Percentiles rank a stretch among this genome's conserved stretches.
These are phyloP conservation scores for Solanum megistacrolobum DNA, from an alignment of 257 asterid genomes.

Conservation along the genomic window DNA sequence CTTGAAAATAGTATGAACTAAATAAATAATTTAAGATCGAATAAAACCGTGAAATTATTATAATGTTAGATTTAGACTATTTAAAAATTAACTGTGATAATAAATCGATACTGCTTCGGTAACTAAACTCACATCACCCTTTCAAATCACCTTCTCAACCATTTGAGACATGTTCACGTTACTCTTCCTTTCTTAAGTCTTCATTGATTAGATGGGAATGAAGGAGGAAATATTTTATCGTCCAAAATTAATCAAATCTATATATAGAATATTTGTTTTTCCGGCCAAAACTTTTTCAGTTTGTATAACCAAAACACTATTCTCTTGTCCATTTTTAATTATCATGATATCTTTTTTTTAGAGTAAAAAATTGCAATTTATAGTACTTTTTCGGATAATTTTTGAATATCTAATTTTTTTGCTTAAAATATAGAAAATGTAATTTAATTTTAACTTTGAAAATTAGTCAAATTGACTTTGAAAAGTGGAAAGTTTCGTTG, in stretches of 20 bases:
- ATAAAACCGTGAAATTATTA: background rate
- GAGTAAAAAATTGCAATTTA: too few species aligned
- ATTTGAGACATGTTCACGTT: background rate
- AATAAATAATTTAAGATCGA: background rate
- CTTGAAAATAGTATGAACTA: background rate
- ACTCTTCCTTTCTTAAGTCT: background rate
- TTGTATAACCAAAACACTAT: background rate
- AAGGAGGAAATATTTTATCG: background rate
- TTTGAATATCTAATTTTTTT: too few species aligned
- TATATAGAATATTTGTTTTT: background rate
- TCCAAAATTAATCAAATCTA: background rate
- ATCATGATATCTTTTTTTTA: too few species aligned
- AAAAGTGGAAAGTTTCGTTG: background rate
- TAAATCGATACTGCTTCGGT: background rate
- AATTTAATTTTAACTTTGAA: too few species aligned
- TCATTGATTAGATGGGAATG: background rate
- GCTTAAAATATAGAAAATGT: too few species aligned
- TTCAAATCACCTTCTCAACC: background rate
- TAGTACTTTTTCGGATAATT: too few species aligned
- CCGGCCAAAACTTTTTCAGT: background rate
- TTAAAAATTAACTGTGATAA: background rate
- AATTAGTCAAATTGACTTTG: too few species aligned
- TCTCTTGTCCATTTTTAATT: too few species aligned
- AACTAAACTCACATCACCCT: background rate
- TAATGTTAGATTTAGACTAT: background rate